A percentile compares a stretch with the other conserved stretches of the same genome.
Evolutionary conservation across 208 protist genomes (phyloP).

Genomic region (Leishmania arabica): DNA sequence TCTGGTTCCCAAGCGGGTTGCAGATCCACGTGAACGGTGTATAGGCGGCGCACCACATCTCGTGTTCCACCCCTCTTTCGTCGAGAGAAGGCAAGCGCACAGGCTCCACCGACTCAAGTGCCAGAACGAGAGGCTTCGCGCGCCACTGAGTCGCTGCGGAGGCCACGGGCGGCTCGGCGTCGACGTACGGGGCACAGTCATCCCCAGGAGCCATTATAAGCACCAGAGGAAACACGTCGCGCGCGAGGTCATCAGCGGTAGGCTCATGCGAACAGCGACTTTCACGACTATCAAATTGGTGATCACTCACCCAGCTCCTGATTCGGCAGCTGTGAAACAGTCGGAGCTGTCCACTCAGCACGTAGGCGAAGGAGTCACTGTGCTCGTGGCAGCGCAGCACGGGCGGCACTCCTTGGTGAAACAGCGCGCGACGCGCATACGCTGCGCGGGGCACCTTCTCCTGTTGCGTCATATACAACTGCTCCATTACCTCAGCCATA

Average conservation of each 20-base stretch:
- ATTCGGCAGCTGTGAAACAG: conserved; percentile 11
- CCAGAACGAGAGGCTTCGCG: conserved; percentile 13
- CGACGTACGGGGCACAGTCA: conserved; percentile 18
- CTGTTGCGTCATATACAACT: conserved; percentile 23
- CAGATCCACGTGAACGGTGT: conserved; percentile 38
- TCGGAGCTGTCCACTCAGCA: conserved; percentile 9
- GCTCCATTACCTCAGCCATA: conserved; percentile 9
- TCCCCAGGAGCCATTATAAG: conserved; percentile 20
- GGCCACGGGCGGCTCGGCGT: conserved; percentile 17
- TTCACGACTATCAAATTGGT: neutral
- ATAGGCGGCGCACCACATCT: conserved; percentile 32
- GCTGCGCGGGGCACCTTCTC: conserved; percentile 24
- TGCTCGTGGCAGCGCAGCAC: conserved; percentile 38
- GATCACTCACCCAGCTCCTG: neutral
- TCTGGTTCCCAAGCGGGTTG: conserved; percentile 31
- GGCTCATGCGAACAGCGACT: conserved; percentile 8
- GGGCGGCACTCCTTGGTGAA: conserved; percentile 34
- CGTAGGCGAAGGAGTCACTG: conserved; percentile 20
- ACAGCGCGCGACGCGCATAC: conserved; percentile 36
- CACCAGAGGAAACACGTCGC: conserved; percentile 25
- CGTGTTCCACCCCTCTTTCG: neutral
- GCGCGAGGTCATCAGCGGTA: conserved; percentile 6
- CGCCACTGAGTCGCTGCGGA: conserved; percentile 16
- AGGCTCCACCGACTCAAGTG: conserved; percentile 14
- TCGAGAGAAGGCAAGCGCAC: neutral